A percentile compares a stretch with the other conserved stretches of the same genome.
phyloP scores from a whole-genome alignment of 768 basidiomycete species.

The Leucosporidium yakuticum region DNA sequence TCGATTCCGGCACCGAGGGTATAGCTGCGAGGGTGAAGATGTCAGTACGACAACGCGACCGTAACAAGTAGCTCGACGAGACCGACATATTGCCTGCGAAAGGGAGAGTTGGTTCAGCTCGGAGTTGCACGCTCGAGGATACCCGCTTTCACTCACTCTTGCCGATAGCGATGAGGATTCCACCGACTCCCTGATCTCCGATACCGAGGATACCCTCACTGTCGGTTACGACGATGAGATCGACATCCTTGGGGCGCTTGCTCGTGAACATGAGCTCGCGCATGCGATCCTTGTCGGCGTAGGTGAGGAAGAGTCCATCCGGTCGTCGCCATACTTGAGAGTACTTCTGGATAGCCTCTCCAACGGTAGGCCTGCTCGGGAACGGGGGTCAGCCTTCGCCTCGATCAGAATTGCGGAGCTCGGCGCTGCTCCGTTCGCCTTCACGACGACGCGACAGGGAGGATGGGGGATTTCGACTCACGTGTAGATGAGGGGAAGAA shows the following conservation, averaged over 20 bases:
- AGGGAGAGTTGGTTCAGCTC: no score
- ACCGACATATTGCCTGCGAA: no score
- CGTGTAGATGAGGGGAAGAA: slow-evolving; percentile 45
- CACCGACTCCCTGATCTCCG: slow-evolving; percentile 66
- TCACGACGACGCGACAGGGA: no score
- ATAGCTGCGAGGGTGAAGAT: slow-evolving; percentile 35
- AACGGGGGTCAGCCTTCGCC: neutral
- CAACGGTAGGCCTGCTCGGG: slow-evolving; percentile 19
- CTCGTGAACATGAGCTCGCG: slow-evolving; percentile 39
- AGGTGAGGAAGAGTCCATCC: slow-evolving; percentile 66
- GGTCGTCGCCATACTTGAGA: slow-evolving; percentile 72
- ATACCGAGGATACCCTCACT: slow-evolving; percentile 79
- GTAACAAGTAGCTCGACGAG: no score
- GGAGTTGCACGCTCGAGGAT: neutral
- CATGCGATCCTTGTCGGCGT: slow-evolving; percentile 56
- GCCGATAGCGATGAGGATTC: slow-evolving; percentile 30
- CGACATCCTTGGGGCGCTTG: slow-evolving; percentile 47
- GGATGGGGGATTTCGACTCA: slow-evolving; percentile 33
- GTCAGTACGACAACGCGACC: no score
- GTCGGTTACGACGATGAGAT: slow-evolving; percentile 76
- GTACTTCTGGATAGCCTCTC: slow-evolving; percentile 53
- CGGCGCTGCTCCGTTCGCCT: slow-evolving; percentile 31
- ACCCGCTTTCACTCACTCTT: slow-evolving; percentile 9
- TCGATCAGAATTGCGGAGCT: slow-evolving; percentile 54
- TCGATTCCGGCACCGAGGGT: slow-evolving; percentile 44